These are phyloP conservation scores for Daphne laureola DNA, from an alignment of 441 rosid species.

Conservation along the genomic window DNA sequence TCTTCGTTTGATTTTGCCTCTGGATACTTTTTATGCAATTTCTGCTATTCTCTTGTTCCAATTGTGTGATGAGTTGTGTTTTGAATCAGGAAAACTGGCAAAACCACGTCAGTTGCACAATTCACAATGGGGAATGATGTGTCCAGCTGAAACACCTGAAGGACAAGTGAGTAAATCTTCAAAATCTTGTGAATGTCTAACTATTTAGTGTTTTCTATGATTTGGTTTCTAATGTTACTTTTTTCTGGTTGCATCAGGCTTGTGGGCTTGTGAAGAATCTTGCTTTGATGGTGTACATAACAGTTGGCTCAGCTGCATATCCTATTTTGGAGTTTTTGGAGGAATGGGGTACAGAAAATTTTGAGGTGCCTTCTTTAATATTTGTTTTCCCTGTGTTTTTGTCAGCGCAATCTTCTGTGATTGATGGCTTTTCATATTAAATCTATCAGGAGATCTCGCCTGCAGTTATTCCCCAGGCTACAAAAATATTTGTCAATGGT, in stretches of 20 bases:
- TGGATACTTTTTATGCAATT: neutral
- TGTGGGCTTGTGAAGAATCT: constrained; percentile 97
- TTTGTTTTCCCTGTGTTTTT: constrained; percentile 10
- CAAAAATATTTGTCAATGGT: constrained; percentile 93
- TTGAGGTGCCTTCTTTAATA: constrained; percentile 52
- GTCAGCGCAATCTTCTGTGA: neutral
- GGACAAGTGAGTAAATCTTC: constrained; percentile 62
- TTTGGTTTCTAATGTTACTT: neutral
- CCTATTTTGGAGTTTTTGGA: constrained; percentile 90
- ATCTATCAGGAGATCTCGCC: constrained; percentile 86
- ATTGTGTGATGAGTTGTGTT: constrained; percentile 12
- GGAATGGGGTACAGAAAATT: constrained; percentile 95
- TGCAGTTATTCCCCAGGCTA: constrained; percentile 94
- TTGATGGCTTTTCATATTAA: constrained; percentile 8
- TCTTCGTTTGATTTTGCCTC: constrained; percentile 3
- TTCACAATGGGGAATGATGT: constrained; percentile 99
- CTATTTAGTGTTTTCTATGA: constrained; percentile 3
- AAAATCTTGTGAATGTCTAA: neutral
- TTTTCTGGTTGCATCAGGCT: constrained; percentile 42
- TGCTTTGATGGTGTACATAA: constrained; percentile 94
- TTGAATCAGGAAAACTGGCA: constrained; percentile 77
- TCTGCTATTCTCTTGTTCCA: neutral
- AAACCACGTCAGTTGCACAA: constrained; percentile 98
- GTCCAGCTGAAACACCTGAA: constrained; percentile 99
- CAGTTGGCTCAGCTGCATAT: constrained; percentile 94